phyloP scores from a whole-genome alignment of 2,329 filamentous ascomycete genomes.

The Neofusicoccum ribis region DNA sequence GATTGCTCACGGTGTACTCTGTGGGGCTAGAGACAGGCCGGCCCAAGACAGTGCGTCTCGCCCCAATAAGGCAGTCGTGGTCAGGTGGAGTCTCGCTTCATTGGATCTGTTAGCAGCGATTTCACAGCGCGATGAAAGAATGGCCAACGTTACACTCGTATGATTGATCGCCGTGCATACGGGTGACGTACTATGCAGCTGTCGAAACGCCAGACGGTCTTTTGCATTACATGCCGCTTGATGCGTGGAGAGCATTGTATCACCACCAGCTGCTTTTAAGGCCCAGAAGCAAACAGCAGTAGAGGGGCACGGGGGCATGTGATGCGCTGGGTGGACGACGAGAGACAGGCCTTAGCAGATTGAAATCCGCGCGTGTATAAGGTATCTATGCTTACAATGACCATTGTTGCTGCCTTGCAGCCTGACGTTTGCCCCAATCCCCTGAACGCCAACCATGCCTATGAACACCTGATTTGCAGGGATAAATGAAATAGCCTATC shows the following conservation, averaged over 20 bases:
- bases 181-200: conserved; percentile 14
- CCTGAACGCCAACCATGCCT: conserved; percentile 12
- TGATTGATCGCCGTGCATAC: conserved; percentile 15
- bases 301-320: not conserved
- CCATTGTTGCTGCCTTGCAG: conserved; percentile 5
- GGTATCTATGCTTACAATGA: conserved; percentile 19
- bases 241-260: conserved; percentile 3
- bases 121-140: not conserved
- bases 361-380: conserved; percentile 10
- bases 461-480: not conserved
- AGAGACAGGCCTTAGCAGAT: conserved; percentile 2
- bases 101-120: conserved; percentile 11
- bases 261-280: not conserved
- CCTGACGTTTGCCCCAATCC: not conserved
- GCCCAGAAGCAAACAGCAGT: not conserved
- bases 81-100: conserved; percentile 13
- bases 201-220: conserved; percentile 12
- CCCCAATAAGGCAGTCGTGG: conserved; percentile 4
- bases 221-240: conserved; percentile 11
- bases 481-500: not conserved
- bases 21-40: conserved; percentile 1
- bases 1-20: conserved; percentile 13
- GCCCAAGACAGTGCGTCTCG: not conserved
- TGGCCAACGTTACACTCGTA: conserved; percentile 16
- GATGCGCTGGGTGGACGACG: not conserved